Conservation (phyloP, 1,284 basidiomycete genomes). For the Irpex sp. region DNA sequence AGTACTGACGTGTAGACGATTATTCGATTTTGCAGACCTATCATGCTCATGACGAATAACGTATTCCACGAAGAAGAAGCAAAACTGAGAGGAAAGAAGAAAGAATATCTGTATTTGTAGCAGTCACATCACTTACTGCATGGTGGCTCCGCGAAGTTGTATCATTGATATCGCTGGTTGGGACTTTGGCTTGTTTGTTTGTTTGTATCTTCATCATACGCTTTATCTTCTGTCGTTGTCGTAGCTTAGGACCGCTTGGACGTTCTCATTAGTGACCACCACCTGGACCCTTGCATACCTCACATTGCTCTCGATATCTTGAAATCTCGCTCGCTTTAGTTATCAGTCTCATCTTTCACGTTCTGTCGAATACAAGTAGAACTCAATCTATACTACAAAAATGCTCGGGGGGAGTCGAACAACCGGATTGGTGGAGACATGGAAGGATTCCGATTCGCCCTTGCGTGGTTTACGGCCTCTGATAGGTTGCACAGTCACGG, state of each 20-base stretch:
- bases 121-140: no score
- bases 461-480: no score
- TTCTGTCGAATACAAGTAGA: not conserved
- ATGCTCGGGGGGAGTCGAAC: no score
- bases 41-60: not conserved
- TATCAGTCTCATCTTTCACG: not conserved
- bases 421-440: no score
- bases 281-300: no score
- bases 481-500: no score
- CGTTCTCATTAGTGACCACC: not conserved
- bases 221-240: not conserved
- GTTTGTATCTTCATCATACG: not conserved
- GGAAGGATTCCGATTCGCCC: no score
- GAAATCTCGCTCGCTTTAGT: no score
- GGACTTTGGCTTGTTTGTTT: not conserved
- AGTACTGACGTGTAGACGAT: not conserved
- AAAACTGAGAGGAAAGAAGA: not conserved
- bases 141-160: not conserved
- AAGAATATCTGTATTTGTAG: not conserved
- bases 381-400: no score
- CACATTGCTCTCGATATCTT: no score
- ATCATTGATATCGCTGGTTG: not conserved
- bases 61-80: not conserved
- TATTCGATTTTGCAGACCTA: not conserved
- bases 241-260: not conserved